A percentile compares a stretch with the other conserved stretches of the same genome.
These are phyloP conservation scores for Metschnikowia picachoensis DNA, from an alignment of 805 yeast species.

Conservation along the genomic window DNA sequence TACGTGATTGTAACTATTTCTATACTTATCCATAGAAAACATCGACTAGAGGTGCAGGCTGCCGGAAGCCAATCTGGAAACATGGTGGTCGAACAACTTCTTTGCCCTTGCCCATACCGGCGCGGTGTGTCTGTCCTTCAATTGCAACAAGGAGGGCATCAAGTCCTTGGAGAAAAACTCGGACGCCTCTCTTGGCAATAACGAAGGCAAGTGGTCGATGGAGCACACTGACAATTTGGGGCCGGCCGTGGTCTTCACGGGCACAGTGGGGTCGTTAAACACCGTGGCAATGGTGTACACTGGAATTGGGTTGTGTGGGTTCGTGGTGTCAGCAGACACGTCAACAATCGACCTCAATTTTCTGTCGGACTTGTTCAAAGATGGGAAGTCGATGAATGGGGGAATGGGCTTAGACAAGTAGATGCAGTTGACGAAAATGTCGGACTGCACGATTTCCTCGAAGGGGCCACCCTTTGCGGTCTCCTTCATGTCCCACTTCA, in stretches of 20 bases:
- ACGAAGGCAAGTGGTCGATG: conserved; percentile 93
- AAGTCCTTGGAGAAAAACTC: conserved; percentile 86
- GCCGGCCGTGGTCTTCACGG: conserved; percentile 72
- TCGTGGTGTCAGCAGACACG: conserved; percentile 97
- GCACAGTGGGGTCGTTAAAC: conserved; percentile 86
- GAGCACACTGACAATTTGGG: conserved; percentile 89
- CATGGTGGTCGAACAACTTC: conserved; percentile 78
- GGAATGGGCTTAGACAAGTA: conserved; percentile 91
- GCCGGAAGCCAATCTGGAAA: conserved; percentile 50
- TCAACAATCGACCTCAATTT: conserved; percentile 89
- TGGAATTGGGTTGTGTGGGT: conserved; percentile 97
- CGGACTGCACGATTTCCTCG: conserved; percentile 81
- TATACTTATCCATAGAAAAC: no score
- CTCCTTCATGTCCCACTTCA: conserved; percentile 96
- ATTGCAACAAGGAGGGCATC: conserved; percentile 80
- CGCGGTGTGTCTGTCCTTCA: conserved; percentile 76
- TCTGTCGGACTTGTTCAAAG: conserved; percentile 65
- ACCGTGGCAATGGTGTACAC: conserved; percentile 88
- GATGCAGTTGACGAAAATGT: conserved; percentile 93
- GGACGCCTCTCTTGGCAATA: conserved; percentile 95
- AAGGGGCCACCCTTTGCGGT: conserved; percentile 98
- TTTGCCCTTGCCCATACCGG: conserved; percentile 93
- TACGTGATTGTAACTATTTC: no score
- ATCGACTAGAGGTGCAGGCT: not conserved
- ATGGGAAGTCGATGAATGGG: conserved; percentile 74